Conservation (phyloP, 1,284 basidiomycete genomes). For the Ustilago hordei region DNA sequence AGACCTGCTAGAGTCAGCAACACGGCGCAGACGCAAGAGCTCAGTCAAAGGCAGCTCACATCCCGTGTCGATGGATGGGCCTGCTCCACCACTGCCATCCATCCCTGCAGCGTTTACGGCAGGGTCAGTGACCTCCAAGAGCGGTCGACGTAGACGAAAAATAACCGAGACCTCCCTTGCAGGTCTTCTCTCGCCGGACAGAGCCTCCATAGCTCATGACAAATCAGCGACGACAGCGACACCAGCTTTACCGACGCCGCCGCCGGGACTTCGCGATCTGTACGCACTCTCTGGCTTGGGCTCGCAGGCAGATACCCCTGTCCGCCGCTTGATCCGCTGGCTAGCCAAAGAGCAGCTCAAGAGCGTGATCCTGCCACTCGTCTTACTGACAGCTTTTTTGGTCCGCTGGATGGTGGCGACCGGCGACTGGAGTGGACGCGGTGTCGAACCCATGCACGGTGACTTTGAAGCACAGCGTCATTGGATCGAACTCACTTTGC, state of each 20-base stretch:
- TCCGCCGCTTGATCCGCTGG: conserved; percentile 57
- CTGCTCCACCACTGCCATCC: conserved; percentile 26
- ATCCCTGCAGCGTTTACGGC: conserved; percentile 17
- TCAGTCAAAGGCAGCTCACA: conserved; percentile 27
- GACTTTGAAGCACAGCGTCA: conserved; percentile 94
- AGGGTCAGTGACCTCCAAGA: conserved; percentile 39
- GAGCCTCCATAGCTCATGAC: conserved; percentile 13
- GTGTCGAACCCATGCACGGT: conserved; percentile 83
- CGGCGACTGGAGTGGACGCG: conserved; percentile 74
- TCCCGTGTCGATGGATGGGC: conserved; percentile 31
- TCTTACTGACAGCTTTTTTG: conserved; percentile 37
- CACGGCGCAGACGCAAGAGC: conserved; percentile 35
- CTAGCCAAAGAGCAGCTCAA: conserved; percentile 56
- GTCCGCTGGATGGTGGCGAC: conserved; percentile 53
- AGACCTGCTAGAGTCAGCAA: conserved; percentile 14
- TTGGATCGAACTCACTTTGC: conserved; percentile 89
- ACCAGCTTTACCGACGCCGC: conserved; percentile 2
- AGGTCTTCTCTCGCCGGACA: conserved; percentile 19
- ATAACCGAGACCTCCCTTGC: conserved; percentile 22
- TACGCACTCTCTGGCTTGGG: conserved; percentile 32
- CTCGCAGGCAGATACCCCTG: conserved; percentile 53
- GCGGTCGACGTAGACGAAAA: conserved; percentile 23
- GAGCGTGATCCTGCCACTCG: conserved; percentile 27
- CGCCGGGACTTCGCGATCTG: conserved; percentile 30
- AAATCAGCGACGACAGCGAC: background rate